These are phyloP conservation scores for Colletotrichum chlorophyti DNA, from an alignment of 2,329 filamentous ascomycete species.

Conservation along the genomic window DNA sequence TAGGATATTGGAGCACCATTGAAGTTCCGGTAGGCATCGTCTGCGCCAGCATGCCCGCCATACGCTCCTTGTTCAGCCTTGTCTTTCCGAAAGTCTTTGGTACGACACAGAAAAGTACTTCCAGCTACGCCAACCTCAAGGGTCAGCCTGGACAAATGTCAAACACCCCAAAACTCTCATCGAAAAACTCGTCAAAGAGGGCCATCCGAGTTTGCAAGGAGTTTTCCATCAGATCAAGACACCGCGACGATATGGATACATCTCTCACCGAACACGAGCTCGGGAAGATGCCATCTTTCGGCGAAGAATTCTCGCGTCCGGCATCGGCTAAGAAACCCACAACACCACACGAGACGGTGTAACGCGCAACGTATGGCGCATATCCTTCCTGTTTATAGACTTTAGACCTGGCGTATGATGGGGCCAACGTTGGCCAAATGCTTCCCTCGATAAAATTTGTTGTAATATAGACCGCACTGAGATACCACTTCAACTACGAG, in stretches of 20 bases:
- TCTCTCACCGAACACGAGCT: constrained; percentile 11
- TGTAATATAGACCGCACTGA: too few species aligned
- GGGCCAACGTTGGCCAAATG: too few species aligned
- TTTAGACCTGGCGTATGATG: too few species aligned
- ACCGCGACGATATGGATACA: constrained; percentile 12
- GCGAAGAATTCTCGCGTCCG: background rate
- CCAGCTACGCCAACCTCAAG: constrained; percentile 20
- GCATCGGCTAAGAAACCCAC: constrained; percentile 5
- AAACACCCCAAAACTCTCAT: background rate
- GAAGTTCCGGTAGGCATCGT: constrained; percentile 25
- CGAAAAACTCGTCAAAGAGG: background rate
- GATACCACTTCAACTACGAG: too few species aligned
- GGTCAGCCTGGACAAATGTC: background rate
- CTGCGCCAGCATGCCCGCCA: constrained; percentile 32
- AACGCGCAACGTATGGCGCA: background rate
- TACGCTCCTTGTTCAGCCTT: constrained; percentile 41
- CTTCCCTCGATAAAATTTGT: too few species aligned
- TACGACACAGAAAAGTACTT: constrained; percentile 30
- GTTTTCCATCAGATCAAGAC: constrained; percentile 15
- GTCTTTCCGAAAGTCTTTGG: constrained; percentile 43
- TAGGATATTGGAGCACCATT: constrained; percentile 26
- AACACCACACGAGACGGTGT: constrained; percentile 15
- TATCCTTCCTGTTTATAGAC: too few species aligned
- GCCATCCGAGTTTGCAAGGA: constrained; percentile 19
- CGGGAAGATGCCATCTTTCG: background rate